phyloP scores from a whole-genome alignment of 768 basidiomycete genomes.

The Auriscalpium orientale region DNA sequence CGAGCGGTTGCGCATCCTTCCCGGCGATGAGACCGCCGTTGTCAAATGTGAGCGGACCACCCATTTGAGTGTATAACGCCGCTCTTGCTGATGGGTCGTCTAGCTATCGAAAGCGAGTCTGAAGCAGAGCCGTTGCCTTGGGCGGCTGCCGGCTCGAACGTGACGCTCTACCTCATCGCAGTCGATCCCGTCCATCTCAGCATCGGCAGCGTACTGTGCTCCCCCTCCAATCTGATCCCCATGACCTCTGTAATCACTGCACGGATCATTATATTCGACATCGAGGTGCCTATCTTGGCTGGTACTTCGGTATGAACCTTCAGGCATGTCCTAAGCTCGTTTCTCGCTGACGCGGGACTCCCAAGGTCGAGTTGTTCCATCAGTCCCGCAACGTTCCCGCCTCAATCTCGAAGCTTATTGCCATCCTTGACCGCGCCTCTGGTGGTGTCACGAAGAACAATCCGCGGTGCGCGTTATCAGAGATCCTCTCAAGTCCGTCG shows the following conservation, averaged over 20 bases:
- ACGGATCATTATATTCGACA: slow-evolving; percentile 89
- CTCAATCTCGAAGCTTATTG: slow-evolving; percentile 72
- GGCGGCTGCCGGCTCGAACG: slow-evolving; percentile 87
- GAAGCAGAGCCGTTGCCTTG: slow-evolving; percentile 75
- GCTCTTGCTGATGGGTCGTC: neutral
- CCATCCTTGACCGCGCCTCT: slow-evolving; percentile 69
- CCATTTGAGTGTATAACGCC: neutral
- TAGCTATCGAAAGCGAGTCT: slow-evolving; percentile 65
- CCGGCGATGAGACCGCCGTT: slow-evolving; percentile 83
- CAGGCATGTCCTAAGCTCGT: neutral
- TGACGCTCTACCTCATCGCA: slow-evolving; percentile 72
- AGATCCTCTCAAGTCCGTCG: no score
- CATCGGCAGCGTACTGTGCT: slow-evolving; percentile 87
- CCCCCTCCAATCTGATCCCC: slow-evolving; percentile 61
- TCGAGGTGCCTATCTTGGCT: slow-evolving; percentile 79
- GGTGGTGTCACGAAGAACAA: slow-evolving; percentile 69
- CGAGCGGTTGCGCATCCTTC: slow-evolving; percentile 77
- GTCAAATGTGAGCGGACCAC: slow-evolving; percentile 49
- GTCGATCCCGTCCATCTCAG: slow-evolving; percentile 83
- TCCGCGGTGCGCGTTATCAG: slow-evolving; percentile 51
- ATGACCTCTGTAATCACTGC: slow-evolving; percentile 74
- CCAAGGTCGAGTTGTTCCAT: slow-evolving; percentile 88
- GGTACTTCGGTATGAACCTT: slow-evolving; percentile 64
- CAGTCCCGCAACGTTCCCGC: slow-evolving; percentile 92
- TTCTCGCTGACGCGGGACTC: neutral